These are phyloP conservation scores for Wickerhamiella alocasiicola DNA, from an alignment of 805 yeast genomes.

Conservation along the genomic window DNA sequence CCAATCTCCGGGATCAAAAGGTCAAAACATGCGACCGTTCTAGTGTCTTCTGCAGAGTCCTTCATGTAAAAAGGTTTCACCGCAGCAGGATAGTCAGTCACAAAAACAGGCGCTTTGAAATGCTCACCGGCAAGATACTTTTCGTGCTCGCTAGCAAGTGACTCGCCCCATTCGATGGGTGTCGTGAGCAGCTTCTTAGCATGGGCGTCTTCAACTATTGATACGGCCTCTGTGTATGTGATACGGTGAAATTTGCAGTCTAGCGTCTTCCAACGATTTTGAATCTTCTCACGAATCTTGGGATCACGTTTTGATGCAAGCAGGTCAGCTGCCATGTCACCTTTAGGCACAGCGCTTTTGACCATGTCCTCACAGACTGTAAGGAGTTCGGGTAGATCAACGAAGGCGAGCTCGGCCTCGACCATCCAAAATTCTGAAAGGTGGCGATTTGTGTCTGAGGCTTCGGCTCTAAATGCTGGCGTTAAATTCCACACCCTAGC, in stretches of 20 bases:
- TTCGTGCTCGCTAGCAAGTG: constrained; percentile 75
- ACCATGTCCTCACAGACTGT: constrained; percentile 59
- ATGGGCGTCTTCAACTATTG: constrained; percentile 32
- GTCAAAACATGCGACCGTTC: constrained; percentile 82
- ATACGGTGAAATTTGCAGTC: constrained; percentile 50
- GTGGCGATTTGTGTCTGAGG: constrained; percentile 82
- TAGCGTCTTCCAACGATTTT: constrained; percentile 50
- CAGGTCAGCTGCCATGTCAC: constrained; percentile 19
- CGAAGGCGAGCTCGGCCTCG: constrained; percentile 76
- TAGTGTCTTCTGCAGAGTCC: constrained; percentile 28
- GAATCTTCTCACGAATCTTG: constrained; percentile 28
- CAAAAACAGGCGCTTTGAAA: constrained; percentile 60
- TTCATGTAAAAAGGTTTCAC: constrained; percentile 93
- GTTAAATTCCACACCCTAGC: constrained; percentile 76
- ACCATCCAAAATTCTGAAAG: constrained; percentile 95
- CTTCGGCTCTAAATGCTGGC: constrained; percentile 92
- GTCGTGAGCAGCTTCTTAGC: constrained; percentile 30
- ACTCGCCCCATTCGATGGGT: constrained; percentile 55
- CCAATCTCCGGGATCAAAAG: constrained; percentile 83
- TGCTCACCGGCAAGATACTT: constrained; percentile 70
- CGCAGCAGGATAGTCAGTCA: constrained; percentile 70
- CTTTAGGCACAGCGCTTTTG: constrained; percentile 33
- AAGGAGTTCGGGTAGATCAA: constrained; percentile 47
- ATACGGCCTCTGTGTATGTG: constrained; percentile 66
- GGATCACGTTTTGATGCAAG: constrained; percentile 26